A percentile compares a stretch with the other conserved stretches of the same genome.
phyloP scores from a whole-genome alignment of 2,329 filamentous ascomycete species.

The Ascochyta rabiei region DNA sequence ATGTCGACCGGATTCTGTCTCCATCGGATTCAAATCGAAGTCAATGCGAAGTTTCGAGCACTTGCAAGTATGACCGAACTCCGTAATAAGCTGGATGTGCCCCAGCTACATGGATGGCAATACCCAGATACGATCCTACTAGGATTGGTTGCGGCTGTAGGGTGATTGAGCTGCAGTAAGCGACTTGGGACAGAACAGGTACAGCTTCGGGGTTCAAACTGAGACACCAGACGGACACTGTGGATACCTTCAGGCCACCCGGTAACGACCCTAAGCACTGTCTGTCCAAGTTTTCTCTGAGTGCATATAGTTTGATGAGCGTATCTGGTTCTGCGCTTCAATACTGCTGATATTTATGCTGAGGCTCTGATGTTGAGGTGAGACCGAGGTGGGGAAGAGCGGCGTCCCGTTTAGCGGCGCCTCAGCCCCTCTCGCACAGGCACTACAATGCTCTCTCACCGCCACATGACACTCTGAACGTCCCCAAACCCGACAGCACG shows the following conservation, averaged over 20 bases:
- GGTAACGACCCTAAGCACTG: neutral
- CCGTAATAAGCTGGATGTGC: neutral
- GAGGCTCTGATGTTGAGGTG: neutral
- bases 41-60: neutral
- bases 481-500: neutral
- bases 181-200: slow-evolving; percentile 5
- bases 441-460: neutral
- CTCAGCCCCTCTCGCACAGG: neutral
- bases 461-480: neutral
- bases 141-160: neutral
- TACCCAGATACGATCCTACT: neutral
- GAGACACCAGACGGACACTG: slow-evolving; percentile 8
- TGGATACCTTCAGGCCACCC: slow-evolving; percentile 1
- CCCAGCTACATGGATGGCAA: neutral
- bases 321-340: neutral
- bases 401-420: neutral
- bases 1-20: too few relatives aligned
- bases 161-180: neutral
- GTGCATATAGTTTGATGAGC: neutral
- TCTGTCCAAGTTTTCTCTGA: neutral
- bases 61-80: neutral
- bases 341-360: neutral
- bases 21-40: neutral
- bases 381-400: neutral
- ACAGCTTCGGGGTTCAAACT: slow-evolving; percentile 8